Evolutionary conservation across 83 land plant genomes (phyloP).

Genomic region (Thuja plicata): DNA sequence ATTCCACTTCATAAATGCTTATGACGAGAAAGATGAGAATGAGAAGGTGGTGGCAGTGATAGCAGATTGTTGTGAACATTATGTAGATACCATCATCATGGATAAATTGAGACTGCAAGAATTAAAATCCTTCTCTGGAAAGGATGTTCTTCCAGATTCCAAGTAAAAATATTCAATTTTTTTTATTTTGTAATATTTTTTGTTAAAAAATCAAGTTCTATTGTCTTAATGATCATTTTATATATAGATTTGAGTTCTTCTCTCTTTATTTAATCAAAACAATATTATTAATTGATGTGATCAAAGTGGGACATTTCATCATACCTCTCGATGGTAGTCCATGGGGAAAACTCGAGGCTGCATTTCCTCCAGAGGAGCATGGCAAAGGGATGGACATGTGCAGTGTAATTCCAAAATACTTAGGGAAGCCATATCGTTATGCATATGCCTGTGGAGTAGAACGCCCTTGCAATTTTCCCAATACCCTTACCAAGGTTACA

Average conservation of each 20-base stretch:
- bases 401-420: constrained; percentile 62
- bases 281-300: not conserved
- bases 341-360: constrained; percentile 54
- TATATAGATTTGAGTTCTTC: too few relatives aligned
- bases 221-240: too few relatives aligned
- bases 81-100: constrained; percentile 55
- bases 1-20: constrained; percentile 88
- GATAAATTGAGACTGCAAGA: constrained; percentile 53
- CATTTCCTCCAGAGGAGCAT: constrained; percentile 66
- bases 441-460: constrained; percentile 80
- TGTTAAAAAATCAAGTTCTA: too few relatives aligned
- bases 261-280: too few relatives aligned
- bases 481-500: constrained; percentile 68
- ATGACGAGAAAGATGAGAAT: constrained; percentile 65
- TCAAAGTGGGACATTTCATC: constrained; percentile 71
- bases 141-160: constrained; percentile 67
- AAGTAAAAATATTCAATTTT: constrained; percentile 34
- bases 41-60: constrained; percentile 52
- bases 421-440: constrained; percentile 65
- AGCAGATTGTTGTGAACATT: constrained; percentile 83
- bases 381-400: constrained; percentile 84
- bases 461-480: constrained; percentile 84
- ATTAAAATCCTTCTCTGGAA: constrained; percentile 44
- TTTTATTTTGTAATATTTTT: too few relatives aligned
- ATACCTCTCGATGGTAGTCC: constrained; percentile 76